These are phyloP conservation scores for Melanopsichium pennsylvanicum DNA, from an alignment of 1,284 basidiomycete genomes.

Conservation along the genomic window DNA sequence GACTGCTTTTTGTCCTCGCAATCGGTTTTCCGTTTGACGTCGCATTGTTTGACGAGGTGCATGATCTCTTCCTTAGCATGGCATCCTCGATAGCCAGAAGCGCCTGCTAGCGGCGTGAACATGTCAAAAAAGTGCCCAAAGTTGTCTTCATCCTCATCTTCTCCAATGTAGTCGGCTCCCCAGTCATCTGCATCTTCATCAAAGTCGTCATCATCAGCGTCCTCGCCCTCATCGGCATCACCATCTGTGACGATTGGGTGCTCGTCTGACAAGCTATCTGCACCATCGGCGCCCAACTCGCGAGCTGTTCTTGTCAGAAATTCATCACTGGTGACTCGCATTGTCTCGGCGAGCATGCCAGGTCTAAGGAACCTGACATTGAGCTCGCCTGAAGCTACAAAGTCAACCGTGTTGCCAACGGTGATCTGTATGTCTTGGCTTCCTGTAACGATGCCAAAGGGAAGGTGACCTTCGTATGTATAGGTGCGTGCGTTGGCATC, in stretches of 20 bases:
- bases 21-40: not conserved
- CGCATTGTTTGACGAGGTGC: conserved; percentile 10
- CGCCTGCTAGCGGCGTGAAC: conserved; percentile 17
- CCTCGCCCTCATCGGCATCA: conserved; percentile 6
- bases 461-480: conserved; percentile 24
- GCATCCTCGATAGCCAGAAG: conserved; percentile 19
- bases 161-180: not conserved
- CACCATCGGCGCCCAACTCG: not conserved
- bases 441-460: conserved; percentile 22
- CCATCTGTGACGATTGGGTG: not conserved
- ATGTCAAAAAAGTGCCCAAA: conserved; percentile 16
- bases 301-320: not conserved
- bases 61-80: conserved; percentile 22
- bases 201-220: conserved; percentile 21
- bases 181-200: conserved; percentile 36
- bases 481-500: conserved; percentile 24
- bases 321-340: conserved; percentile 32
- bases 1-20: not conserved
- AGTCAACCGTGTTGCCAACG: conserved; percentile 23
- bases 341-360: conserved; percentile 19
- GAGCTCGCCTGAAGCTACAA: conserved; percentile 22
- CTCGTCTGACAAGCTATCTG: not conserved
- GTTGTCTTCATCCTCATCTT: conserved; percentile 17
- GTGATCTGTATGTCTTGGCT: conserved; percentile 19
- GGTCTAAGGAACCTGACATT: conserved; percentile 28